Conservation (phyloP, 2,329 filamentous ascomycete genomes). For the Phyllosticta paracitricarpa region DNA sequence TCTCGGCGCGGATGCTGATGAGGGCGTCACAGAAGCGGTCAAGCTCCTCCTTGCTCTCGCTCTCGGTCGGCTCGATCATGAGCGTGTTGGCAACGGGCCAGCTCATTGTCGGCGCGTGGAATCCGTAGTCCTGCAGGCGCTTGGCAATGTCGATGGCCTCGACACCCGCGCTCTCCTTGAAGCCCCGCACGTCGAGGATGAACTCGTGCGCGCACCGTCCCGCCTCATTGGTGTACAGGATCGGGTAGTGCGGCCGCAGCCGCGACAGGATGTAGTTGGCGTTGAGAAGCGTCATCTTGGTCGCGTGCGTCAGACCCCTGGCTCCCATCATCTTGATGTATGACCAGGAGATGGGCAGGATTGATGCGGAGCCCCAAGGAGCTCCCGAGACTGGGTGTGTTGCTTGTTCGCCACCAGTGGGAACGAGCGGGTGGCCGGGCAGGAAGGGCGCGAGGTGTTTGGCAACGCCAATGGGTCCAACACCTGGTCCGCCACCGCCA, state of each 20-base stretch:
- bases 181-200: conserved; percentile 79
- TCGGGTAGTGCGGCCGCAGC: conserved; percentile 74
- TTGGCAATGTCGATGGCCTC: conserved; percentile 95
- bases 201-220: conserved; percentile 94
- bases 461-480: conserved; percentile 89
- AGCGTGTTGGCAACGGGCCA: conserved; percentile 92
- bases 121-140: conserved; percentile 92
- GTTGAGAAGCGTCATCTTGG: conserved; percentile 86
- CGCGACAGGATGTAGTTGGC: conserved; percentile 93
- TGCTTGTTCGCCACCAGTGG: conserved; percentile 45
- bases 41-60: conserved; percentile 82
- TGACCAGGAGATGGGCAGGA: conserved; percentile 87
- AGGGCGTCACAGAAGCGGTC: conserved; percentile 89
- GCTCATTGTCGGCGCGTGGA: conserved; percentile 95
- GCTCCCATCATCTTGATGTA: conserved; percentile 92
- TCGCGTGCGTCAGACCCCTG: conserved; percentile 75
- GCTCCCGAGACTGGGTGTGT: conserved; percentile 72
- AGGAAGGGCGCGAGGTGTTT: conserved; percentile 67
- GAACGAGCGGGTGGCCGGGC: conserved; percentile 57
- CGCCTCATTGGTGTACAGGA: conserved; percentile 86
- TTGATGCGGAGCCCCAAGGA: conserved; percentile 78
- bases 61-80: conserved; percentile 97
- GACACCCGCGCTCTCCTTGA: conserved; percentile 72
- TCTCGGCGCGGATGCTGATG: conserved; percentile 77
- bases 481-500: conserved; percentile 85